phyloP scores from a whole-genome alignment of 352 stramenopile species.

The Elongisporangium prolatum region DNA sequence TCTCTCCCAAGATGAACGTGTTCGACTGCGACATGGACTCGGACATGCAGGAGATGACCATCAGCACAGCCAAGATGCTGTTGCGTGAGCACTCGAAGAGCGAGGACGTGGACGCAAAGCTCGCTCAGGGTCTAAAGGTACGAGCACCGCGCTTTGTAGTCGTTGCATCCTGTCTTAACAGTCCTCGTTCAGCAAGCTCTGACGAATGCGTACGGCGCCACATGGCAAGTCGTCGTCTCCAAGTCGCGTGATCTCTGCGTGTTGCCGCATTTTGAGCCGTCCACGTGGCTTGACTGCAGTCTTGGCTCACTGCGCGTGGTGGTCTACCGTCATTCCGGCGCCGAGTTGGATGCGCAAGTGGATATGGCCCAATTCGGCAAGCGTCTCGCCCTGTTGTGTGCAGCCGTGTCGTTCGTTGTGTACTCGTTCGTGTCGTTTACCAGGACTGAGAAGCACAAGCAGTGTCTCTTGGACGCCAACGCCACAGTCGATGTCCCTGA shows the following conservation, averaged over 20 bases:
- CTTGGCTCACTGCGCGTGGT: slow-evolving; percentile 54
- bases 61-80: slow-evolving; percentile 33
- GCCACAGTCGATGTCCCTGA: slow-evolving; percentile 14
- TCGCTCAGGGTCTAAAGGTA: slow-evolving; percentile 63
- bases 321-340: slow-evolving; percentile 61
- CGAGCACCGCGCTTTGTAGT: not conserved
- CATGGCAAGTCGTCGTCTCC: slow-evolving; percentile 65
- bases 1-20: slow-evolving; percentile 35
- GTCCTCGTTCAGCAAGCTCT: slow-evolving; percentile 35
- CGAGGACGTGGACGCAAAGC: slow-evolving; percentile 33
- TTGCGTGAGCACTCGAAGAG: slow-evolving; percentile 32
- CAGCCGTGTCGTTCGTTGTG: slow-evolving; percentile 52
- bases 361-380: slow-evolving; percentile 62
- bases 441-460: slow-evolving; percentile 31
- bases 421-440: slow-evolving; percentile 57
- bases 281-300: slow-evolving; percentile 44
- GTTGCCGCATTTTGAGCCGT: slow-evolving; percentile 38
- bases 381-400: slow-evolving; percentile 47
- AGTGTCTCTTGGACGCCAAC: slow-evolving; percentile 21
- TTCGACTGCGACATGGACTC: slow-evolving; percentile 56
- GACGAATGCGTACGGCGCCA: slow-evolving; percentile 56
- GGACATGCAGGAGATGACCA: slow-evolving; percentile 30
- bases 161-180: slow-evolving; percentile 6
- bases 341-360: slow-evolving; percentile 40
- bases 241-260: slow-evolving; percentile 51